These are phyloP conservation scores for Melampsora larici-populina DNA, from an alignment of 1,284 basidiomycete genomes.

Conservation along the genomic window DNA sequence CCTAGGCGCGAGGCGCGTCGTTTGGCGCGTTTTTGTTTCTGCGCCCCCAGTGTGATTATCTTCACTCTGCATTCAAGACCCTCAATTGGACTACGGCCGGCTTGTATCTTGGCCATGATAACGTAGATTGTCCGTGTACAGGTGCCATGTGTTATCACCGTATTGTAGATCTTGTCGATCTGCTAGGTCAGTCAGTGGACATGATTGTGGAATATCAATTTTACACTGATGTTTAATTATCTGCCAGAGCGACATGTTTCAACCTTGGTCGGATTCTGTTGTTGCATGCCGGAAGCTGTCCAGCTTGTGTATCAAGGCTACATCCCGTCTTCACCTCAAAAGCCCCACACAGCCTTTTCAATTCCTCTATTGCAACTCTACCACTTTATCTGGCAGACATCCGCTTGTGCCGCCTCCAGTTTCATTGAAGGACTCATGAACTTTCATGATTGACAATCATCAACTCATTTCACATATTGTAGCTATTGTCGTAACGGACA, in stretches of 20 bases:
- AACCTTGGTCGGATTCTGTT: not conserved
- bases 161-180: no score
- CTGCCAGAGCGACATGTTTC: not conserved
- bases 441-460: not conserved
- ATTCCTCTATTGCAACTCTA: no score
- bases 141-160: no score
- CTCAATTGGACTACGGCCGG: no score
- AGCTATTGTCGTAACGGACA: not conserved
- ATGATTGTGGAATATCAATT: no score
- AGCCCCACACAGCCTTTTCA: not conserved
- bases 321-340: not conserved
- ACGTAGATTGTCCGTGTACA: no score
- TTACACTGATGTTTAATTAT: not conserved
- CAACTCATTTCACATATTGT: not conserved
- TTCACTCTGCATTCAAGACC: no score
- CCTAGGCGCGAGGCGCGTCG: no score
- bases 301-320: constrained; percentile 11
- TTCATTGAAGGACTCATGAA: not conserved
- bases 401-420: not conserved
- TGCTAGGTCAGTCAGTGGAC: no score
- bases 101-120: no score
- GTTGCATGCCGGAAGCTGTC: constrained; percentile 16
- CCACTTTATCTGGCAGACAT: constrained; percentile 16
- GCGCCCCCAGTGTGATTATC: no score
- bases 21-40: no score